Conservation (phyloP, 306 rosid species). For the Cajanus cajan region DNA sequence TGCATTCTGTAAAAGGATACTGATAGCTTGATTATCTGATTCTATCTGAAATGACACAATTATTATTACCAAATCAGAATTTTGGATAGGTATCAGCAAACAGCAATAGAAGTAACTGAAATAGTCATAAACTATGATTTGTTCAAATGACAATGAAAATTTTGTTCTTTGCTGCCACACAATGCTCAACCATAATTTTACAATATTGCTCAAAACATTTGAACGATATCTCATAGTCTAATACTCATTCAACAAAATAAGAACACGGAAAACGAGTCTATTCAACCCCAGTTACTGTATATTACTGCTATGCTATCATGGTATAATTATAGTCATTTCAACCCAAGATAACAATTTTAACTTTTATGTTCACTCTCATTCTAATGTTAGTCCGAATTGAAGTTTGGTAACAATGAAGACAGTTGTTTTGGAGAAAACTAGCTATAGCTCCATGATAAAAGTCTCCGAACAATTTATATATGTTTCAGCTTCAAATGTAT, state of each 20-base stretch:
- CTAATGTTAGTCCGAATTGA: background rate
- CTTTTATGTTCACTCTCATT: background rate
- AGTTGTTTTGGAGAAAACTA: background rate
- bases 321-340: background rate
- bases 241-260: background rate
- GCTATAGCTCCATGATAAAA: background rate
- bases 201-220: background rate
- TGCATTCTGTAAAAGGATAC: constrained; percentile 82
- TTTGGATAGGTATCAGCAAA: background rate
- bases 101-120: background rate
- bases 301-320: background rate
- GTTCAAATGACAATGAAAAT: background rate
- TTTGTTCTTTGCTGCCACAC: background rate
- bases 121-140: background rate
- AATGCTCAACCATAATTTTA: background rate
- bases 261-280: background rate
- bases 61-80: background rate
- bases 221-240: background rate
- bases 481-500: background rate
- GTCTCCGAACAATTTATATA: background rate
- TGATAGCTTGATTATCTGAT: constrained; percentile 47
- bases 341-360: background rate
- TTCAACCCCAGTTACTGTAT: background rate
- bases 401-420: background rate
- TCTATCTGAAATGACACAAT: constrained; percentile 42